A percentile compares a stretch with the other conserved stretches of the same genome.
phyloP scores from a whole-genome alignment of 2,329 filamentous ascomycete species.

The Alternaria novae-zelandiae region DNA sequence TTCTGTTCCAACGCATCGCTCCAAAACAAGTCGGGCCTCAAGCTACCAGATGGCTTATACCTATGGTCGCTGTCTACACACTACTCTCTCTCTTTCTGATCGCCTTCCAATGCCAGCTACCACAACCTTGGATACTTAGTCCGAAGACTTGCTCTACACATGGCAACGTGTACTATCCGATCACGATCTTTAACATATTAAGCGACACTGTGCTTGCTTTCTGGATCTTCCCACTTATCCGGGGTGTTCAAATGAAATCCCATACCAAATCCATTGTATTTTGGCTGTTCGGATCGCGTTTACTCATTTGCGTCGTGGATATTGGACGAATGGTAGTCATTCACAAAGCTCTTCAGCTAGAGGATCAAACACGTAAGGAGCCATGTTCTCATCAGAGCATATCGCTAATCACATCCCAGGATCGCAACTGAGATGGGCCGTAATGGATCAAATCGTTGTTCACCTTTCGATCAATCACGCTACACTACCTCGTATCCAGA shows the following conservation, averaged over 20 bases:
- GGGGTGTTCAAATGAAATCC: constrained; percentile 8
- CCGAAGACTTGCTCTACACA: constrained; percentile 15
- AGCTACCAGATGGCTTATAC: constrained; percentile 5
- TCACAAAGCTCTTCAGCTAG: constrained; percentile 6
- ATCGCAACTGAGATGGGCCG: constrained; percentile 8
- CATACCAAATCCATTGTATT: constrained; percentile 8
- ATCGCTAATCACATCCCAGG: not conserved
- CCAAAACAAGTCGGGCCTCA: constrained; percentile 2
- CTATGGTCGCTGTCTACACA: constrained; percentile 9
- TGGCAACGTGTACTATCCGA: constrained; percentile 22
- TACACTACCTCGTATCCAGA: constrained; percentile 12
- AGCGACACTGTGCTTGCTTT: constrained; percentile 28
- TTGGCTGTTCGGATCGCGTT: constrained; percentile 13
- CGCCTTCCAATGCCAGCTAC: constrained; percentile 26
- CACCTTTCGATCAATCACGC: constrained; percentile 20
- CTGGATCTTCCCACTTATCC: constrained; percentile 30
- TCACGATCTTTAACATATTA: constrained; percentile 29
- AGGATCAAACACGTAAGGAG: constrained; percentile 8
- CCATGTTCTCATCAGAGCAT: not conserved
- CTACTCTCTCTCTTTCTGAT: constrained; percentile 11
- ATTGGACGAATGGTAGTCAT: constrained; percentile 6
- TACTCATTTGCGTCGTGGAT: constrained; percentile 11
- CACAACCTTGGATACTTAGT: constrained; percentile 19
- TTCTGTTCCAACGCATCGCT: constrained; percentile 15
- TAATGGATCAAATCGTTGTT: constrained; percentile 13